Percentiles rank a stretch among this genome's conserved stretches.
phyloP scores from a whole-genome alignment of 306 rosid genomes.

The Castanea sativa region DNA sequence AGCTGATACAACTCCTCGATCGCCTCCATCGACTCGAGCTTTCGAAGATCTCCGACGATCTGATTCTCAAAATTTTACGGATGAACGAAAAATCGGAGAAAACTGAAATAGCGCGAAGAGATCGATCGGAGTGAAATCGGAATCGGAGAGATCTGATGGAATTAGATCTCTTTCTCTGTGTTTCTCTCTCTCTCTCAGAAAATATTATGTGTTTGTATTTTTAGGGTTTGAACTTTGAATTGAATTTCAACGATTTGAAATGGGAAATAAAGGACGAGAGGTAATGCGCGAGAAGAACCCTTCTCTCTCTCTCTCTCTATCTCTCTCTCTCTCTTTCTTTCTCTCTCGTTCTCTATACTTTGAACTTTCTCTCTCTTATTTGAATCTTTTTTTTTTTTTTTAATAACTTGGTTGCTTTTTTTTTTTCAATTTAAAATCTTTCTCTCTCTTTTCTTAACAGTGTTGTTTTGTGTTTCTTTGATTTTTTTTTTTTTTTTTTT shows the following conservation, averaged over 20 bases:
- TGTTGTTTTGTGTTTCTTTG: neutral
- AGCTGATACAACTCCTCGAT: slow-evolving; percentile 87
- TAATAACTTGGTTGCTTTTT: neutral
- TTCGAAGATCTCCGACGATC: slow-evolving; percentile 2
- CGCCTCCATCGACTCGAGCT: slow-evolving; percentile 69
- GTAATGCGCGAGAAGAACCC: slow-evolving; percentile 15
- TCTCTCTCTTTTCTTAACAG: neutral
- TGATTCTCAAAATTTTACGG: neutral
- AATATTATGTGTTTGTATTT: neutral
- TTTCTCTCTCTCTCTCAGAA: too few relatives aligned
- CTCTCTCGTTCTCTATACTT: neutral
- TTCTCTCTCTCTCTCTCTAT: slow-evolving; percentile 23
- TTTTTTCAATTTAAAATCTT: neutral
- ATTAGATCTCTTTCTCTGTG: neutral
- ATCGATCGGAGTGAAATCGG: slow-evolving; percentile 26
- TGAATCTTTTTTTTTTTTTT: neutral
- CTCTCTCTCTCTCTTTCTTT: neutral
- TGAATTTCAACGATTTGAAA: slow-evolving; percentile 3
- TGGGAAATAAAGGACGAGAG: slow-evolving; percentile 1
- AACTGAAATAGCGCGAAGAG: too few relatives aligned
- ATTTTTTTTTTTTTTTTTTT: neutral
- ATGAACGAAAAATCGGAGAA: neutral
- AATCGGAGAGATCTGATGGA: neutral
- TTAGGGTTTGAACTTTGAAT: neutral
- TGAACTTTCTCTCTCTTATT: slow-evolving; percentile 26